Percentiles rank a stretch among this genome's conserved stretches.
Evolutionary conservation across 2,329 filamentous ascomycete genomes (phyloP).

Genomic region (Venturiaceae sp.): DNA sequence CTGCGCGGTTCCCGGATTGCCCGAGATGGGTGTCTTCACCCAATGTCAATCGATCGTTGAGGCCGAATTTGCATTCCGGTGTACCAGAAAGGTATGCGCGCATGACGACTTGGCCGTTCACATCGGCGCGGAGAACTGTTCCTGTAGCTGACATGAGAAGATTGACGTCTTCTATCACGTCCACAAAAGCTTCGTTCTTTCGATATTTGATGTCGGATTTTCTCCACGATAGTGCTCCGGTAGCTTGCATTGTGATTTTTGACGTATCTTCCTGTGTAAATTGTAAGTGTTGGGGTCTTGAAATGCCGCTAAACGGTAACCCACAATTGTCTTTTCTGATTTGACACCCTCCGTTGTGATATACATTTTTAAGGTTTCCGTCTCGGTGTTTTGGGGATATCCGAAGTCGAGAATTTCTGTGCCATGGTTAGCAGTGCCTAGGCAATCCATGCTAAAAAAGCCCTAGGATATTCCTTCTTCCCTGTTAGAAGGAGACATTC

Average conservation of each 20-base stretch:
- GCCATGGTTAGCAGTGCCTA: not conserved
- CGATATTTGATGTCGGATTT: slow-evolving; percentile 97
- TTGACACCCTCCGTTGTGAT: slow-evolving; percentile 99
- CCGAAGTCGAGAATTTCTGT: slow-evolving; percentile 97
- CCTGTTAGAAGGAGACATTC: not conserved
- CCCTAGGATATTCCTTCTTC: not conserved
- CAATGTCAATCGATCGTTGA: slow-evolving; percentile 91
- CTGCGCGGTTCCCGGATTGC: slow-evolving; percentile 64
- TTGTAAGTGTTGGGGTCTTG: not conserved
- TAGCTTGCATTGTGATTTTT: slow-evolving; percentile 98
- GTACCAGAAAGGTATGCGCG: slow-evolving; percentile 93
- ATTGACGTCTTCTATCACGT: slow-evolving; percentile 98
- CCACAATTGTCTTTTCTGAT: slow-evolving; percentile 62
- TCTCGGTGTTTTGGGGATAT: slow-evolving; percentile 98
- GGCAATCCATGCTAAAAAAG: not conserved
- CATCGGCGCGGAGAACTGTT: slow-evolving; percentile 87
- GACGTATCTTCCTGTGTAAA: slow-evolving; percentile 66
- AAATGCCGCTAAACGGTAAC: not conserved
- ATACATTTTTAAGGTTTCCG: slow-evolving; percentile 99
- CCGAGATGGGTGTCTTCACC: slow-evolving; percentile 52
- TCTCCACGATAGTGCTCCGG: slow-evolving; percentile 91
- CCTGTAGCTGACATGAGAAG: slow-evolving; percentile 97
- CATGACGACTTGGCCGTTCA: slow-evolving; percentile 97
- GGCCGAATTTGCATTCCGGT: slow-evolving; percentile 96
- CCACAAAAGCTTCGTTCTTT: slow-evolving; percentile 98